Evolutionary conservation across 495 filamentous ascomycete genomes (phyloP).

Genomic region (Podospora australis): DNA sequence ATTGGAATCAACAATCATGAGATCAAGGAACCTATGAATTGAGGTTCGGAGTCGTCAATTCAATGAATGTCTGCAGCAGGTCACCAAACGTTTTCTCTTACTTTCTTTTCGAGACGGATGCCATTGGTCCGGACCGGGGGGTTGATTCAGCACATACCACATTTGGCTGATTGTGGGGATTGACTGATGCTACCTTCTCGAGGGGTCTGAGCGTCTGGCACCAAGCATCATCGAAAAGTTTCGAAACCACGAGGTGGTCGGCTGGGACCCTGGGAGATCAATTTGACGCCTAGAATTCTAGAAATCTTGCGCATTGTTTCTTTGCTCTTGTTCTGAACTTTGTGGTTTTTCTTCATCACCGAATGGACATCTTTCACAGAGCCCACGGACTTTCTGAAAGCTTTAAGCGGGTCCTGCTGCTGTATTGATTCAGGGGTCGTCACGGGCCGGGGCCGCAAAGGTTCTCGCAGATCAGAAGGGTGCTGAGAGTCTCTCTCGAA

Average conservation of each 20-base stretch:
- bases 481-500: neutral
- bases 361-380: neutral
- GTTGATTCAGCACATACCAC: neutral
- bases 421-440: neutral
- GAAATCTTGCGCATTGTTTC: neutral
- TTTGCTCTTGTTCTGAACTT: neutral
- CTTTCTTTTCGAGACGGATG: no score
- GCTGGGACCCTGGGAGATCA: no score
- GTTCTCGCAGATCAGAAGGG: neutral
- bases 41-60: no score
- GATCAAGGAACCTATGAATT: no score
- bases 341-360: neutral
- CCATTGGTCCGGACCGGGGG: neutral
- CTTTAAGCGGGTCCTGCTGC: no score
- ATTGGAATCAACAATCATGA: no score
- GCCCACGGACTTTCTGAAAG: no score
- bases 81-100: no score
- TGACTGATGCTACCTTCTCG: neutral
- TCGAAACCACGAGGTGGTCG: no score
- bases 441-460: constrained; percentile 3
- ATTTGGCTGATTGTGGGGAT: neutral
- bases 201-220: neutral
- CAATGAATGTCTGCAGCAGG: no score
- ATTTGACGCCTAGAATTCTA: no score
- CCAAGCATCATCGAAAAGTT: neutral